Conservation (phyloP, 2,329 filamentous ascomycete genomes). For the Aureobasidium zeae region DNA sequence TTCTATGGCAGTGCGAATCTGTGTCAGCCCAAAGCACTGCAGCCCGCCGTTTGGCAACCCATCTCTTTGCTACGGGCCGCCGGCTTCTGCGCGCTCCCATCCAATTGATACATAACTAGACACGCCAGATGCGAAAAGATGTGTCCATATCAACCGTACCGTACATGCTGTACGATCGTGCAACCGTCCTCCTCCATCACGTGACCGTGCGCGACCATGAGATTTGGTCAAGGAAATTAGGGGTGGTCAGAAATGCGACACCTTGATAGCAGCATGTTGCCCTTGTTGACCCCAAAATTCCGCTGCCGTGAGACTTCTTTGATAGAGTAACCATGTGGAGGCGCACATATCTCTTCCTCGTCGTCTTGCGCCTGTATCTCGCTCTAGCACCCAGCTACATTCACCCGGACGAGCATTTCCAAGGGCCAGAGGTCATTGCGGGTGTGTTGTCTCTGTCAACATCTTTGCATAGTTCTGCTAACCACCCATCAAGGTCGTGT, state of each 20-base stretch:
- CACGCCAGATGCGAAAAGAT: no score
- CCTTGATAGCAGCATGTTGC: not conserved
- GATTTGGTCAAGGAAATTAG: constrained; percentile 10
- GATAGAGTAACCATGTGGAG: constrained; percentile 62
- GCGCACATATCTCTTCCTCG: constrained; percentile 73
- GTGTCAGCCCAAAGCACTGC: no score
- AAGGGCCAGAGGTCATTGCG: constrained; percentile 93
- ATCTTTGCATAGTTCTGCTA: not conserved
- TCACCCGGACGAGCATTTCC: constrained; percentile 97
- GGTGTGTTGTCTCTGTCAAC: constrained; percentile 50
- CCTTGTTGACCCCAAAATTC: constrained; percentile 1
- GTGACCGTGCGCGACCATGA: constrained; percentile 12
- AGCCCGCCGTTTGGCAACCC: no score
- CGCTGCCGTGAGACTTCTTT: not conserved
- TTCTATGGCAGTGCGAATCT: no score
- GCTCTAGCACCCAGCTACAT: constrained; percentile 91
- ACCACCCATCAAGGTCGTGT: constrained; percentile 60
- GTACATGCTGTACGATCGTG: no score
- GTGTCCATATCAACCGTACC: no score
- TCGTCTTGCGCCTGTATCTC: constrained; percentile 85
- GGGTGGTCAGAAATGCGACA: constrained; percentile 6
- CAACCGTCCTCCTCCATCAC: constrained; percentile 3
- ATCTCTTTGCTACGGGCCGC: no score
- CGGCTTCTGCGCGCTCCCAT: no score
- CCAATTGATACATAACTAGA: no score